phyloP scores from a whole-genome alignment of 2,329 filamentous ascomycete genomes.

The Xylariaceae sp. region DNA sequence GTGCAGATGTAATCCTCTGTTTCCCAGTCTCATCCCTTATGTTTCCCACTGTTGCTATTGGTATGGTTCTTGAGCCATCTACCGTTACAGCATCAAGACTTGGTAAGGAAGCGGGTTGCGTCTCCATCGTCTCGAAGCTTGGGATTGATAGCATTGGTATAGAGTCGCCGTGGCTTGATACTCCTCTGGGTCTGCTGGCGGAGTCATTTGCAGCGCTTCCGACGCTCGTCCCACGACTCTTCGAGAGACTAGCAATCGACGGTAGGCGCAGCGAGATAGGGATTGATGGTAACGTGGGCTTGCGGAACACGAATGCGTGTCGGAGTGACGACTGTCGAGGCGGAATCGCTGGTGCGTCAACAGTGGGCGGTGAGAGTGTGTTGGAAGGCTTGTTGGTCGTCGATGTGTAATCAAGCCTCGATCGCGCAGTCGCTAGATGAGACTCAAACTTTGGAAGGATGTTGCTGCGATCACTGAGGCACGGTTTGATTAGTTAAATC shows the following conservation, averaged over 20 bases:
- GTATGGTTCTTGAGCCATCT: no score
- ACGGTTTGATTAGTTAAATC: no score
- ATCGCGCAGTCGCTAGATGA: no score
- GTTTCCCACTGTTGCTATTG: no score
- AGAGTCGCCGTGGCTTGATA: constrained; percentile 1
- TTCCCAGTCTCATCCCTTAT: neutral
- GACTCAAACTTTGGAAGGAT: no score
- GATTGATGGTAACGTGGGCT: constrained; percentile 10
- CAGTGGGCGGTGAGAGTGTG: no score
- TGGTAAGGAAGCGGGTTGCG: neutral
- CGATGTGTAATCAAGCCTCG: no score
- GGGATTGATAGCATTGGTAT: constrained; percentile 7
- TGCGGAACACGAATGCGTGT: constrained; percentile 4
- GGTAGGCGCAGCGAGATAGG: constrained; percentile 7
- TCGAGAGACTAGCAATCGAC: constrained; percentile 1
- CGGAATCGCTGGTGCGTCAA: constrained; percentile 7
- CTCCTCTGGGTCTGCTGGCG: constrained; percentile 4
- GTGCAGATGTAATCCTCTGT: neutral
- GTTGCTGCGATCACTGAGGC: no score
- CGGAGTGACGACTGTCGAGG: constrained; percentile 18
- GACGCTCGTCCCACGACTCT: constrained; percentile 1
- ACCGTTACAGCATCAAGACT: no score
- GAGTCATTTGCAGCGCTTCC: neutral
- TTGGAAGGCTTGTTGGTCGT: no score
- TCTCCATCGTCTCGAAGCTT: neutral